A percentile compares a stretch with the other conserved stretches of the same genome.
These are phyloP conservation scores for Alopecurus myosuroides DNA, from an alignment of 176 grass and related monocot genomes.

Conservation along the genomic window DNA sequence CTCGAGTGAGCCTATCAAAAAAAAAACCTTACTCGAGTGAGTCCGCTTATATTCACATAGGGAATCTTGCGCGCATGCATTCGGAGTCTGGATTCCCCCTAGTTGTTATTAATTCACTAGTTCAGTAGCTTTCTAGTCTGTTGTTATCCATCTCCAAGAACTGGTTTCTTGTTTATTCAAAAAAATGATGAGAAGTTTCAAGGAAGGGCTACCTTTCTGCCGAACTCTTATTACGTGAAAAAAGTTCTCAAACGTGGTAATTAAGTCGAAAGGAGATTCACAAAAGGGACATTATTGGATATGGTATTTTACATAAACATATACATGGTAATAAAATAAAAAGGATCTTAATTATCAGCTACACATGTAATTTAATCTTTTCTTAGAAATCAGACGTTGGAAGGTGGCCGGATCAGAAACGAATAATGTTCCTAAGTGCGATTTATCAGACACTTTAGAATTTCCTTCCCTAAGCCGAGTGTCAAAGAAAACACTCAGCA, in stretches of 20 bases:
- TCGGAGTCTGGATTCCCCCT: slow-evolving; percentile 18
- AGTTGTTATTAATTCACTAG: slow-evolving; percentile 10
- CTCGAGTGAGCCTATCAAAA: no score
- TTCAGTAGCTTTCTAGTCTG: neutral
- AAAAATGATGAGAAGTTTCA: slow-evolving; percentile 27
- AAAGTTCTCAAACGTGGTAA: neutral
- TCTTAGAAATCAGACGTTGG: no score
- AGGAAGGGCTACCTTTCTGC: slow-evolving; percentile 29
- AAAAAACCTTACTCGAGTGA: neutral
- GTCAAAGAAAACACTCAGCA: no score
- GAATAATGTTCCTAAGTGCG: no score
- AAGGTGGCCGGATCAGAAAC: no score
- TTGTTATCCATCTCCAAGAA: neutral
- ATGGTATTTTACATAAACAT: slow-evolving; percentile 15
- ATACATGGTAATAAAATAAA: neutral
- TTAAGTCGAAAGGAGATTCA: neutral
- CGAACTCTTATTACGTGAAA: slow-evolving; percentile 34
- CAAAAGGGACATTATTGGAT: neutral
- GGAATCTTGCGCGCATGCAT: neutral
- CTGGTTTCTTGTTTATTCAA: slow-evolving; percentile 5
- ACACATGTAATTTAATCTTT: no score
- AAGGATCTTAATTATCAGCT: neutral
- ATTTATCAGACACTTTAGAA: no score
- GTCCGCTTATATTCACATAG: neutral
- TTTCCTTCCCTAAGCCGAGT: no score